Percentiles rank a stretch among this genome's conserved stretches.
These are phyloP conservation scores for Chaetomiaceae sp. DNA, from an alignment of 2,329 filamentous ascomycete genomes.

Conservation along the genomic window DNA sequence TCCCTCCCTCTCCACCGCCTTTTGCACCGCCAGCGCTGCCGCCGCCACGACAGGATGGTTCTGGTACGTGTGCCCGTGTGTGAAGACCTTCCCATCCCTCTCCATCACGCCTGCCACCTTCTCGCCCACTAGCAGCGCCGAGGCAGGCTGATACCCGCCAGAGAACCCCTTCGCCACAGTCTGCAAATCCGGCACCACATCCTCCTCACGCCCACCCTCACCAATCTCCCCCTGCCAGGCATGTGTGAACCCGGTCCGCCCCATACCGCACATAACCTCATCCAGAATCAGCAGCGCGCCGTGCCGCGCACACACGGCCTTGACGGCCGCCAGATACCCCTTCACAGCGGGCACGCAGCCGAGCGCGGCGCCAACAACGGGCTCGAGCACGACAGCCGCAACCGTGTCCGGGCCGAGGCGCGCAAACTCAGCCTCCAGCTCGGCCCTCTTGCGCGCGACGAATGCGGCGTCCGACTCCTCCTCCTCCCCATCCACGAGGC, in stretches of 20 bases:
- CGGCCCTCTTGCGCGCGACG: constrained; percentile 49
- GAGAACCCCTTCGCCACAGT: constrained; percentile 61
- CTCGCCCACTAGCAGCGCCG: constrained; percentile 50
- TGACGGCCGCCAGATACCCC: constrained; percentile 66
- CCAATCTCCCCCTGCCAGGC: constrained; percentile 51
- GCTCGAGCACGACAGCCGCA: constrained; percentile 60
- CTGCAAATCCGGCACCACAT: constrained; percentile 56
- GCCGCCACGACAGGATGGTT: constrained; percentile 54
- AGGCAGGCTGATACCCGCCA: constrained; percentile 56
- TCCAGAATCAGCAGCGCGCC: constrained; percentile 72
- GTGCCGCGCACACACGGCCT: constrained; percentile 61
- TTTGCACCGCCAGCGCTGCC: constrained; percentile 57
- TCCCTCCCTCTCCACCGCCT: constrained; percentile 49
- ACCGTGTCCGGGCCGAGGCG: constrained; percentile 56
- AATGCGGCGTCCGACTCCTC: constrained; percentile 49
- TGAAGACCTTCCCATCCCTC: constrained; percentile 29
- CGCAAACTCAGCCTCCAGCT: constrained; percentile 58
- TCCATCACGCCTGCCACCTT: constrained; percentile 42
- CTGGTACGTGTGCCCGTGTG: constrained; percentile 58
- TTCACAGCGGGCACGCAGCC: constrained; percentile 61
- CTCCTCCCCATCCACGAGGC: constrained; percentile 19
- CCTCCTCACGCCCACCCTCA: constrained; percentile 29
- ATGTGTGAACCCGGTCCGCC: constrained; percentile 52
- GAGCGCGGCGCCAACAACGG: constrained; percentile 61
- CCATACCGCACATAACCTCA: constrained; percentile 68